A percentile compares a stretch with the other conserved stretches of the same genome.
phyloP scores from a whole-genome alignment of 2,329 filamentous ascomycete genomes.

The Neonectria sp. region DNA sequence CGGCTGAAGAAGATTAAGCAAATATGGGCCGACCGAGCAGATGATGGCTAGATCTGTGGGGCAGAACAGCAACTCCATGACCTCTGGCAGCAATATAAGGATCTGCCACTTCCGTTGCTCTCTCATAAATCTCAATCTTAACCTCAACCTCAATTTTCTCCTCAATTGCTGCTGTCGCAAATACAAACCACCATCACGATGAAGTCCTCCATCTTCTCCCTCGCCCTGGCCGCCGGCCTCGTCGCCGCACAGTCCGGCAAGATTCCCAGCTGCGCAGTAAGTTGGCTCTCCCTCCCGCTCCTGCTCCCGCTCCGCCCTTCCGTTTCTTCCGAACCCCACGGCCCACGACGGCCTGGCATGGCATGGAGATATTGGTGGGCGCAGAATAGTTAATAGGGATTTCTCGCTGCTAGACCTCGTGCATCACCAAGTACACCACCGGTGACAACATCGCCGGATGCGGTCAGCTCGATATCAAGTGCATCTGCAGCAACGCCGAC shows the following conservation, averaged over 20 bases:
- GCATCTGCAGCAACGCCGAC: conserved; percentile 58
- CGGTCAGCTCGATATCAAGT: conserved; percentile 55
- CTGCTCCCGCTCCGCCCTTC: neutral
- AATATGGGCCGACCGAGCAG: too few species aligned
- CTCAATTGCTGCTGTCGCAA: neutral
- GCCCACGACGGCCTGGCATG: too few species aligned
- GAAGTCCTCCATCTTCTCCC: conserved; percentile 52
- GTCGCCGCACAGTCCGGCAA: conserved; percentile 52
- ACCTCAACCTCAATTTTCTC: neutral
- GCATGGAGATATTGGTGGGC: neutral
- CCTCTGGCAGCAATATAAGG: too few species aligned
- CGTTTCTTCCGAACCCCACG: too few species aligned
- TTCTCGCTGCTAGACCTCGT: conserved; percentile 46
- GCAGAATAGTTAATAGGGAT: conserved; percentile 23
- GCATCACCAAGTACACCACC: conserved; percentile 52
- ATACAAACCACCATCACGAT: conserved; percentile 46
- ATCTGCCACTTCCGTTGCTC: too few species aligned
- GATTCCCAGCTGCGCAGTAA: conserved; percentile 58
- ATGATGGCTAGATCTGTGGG: too few species aligned
- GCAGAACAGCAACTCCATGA: too few species aligned
- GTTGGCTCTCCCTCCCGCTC: conserved; percentile 35
- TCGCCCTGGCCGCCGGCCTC: conserved; percentile 51
- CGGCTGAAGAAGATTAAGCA: too few species aligned
- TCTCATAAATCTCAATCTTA: too few species aligned
- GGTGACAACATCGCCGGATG: conserved; percentile 56